Evolutionary conservation across 495 filamentous ascomycete species (phyloP).

Genomic region (Trichoderma erinaceum): DNA sequence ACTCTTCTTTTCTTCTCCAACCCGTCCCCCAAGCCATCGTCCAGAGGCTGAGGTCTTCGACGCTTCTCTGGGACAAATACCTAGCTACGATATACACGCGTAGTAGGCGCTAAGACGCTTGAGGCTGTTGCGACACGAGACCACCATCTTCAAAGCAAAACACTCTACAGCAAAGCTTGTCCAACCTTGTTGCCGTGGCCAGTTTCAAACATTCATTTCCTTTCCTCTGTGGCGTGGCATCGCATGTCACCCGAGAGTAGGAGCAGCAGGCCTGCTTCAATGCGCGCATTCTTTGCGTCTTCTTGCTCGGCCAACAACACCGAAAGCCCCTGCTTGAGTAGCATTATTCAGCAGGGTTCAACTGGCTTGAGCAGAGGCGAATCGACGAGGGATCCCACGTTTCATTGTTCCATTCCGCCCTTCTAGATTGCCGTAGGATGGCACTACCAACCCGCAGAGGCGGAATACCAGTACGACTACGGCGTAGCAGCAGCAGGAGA

Average conservation of each 20-base stretch:
- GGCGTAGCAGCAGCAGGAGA: neutral
- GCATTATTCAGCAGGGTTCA: no score
- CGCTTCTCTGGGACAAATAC: no score
- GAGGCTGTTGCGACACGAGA: no score
- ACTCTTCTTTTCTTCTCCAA: neutral
- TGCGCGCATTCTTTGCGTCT: neutral
- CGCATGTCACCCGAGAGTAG: neutral
- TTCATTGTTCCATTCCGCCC: slow-evolving; percentile 5
- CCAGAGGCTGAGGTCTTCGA: neutral
- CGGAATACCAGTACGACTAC: neutral
- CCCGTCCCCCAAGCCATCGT: neutral
- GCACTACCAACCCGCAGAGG: neutral
- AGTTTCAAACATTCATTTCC: neutral
- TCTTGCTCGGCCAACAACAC: neutral
- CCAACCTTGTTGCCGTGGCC: neutral
- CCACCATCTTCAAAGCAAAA: neutral
- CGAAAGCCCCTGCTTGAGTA: neutral
- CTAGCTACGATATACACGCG: neutral
- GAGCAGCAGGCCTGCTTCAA: neutral
- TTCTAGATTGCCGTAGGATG: neutral
- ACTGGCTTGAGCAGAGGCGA: neutral
- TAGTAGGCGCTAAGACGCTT: slow-evolving; percentile 1
- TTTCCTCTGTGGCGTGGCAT: neutral
- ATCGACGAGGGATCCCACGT: neutral
- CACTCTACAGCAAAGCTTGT: neutral